Evolutionary conservation across 192 early-diverging fungal species (phyloP).

Genomic region (Borealophlyctis nickersoniae): DNA sequence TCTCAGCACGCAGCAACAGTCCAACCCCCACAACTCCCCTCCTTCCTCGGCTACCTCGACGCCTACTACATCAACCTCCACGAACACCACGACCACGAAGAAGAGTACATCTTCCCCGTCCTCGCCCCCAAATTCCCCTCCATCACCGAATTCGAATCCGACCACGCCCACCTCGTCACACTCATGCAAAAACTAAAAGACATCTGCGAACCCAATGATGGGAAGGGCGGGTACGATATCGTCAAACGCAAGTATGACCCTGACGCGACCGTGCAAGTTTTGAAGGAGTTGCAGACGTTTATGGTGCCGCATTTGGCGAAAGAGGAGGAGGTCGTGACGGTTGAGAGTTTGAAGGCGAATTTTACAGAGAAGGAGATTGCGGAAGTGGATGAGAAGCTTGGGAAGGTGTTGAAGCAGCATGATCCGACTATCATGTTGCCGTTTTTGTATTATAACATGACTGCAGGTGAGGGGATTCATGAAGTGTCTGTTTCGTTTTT

Average conservation of each 20-base stretch:
- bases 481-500: too few species aligned
- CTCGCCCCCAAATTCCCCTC: background rate
- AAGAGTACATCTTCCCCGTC: background rate
- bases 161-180: background rate
- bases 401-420: background rate
- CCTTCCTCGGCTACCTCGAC: background rate
- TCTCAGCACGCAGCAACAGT: background rate
- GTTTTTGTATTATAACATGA: background rate
- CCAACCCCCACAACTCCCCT: background rate
- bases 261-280: background rate
- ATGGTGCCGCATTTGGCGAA: background rate
- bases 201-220: too few species aligned
- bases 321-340: background rate
- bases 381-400: background rate
- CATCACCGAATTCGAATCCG: background rate
- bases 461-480: background rate
- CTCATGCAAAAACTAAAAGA: background rate
- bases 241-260: background rate
- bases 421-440: background rate
- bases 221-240: too few species aligned
- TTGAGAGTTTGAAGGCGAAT: background rate
- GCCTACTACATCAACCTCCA: background rate
- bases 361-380: background rate
- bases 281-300: background rate
- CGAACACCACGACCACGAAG: background rate